Evolutionary conservation across 192 early-diverging fungal genomes (phyloP), one percentile per base, ranked within the genome.

Genomic region (Backusella luteola): DNA sequence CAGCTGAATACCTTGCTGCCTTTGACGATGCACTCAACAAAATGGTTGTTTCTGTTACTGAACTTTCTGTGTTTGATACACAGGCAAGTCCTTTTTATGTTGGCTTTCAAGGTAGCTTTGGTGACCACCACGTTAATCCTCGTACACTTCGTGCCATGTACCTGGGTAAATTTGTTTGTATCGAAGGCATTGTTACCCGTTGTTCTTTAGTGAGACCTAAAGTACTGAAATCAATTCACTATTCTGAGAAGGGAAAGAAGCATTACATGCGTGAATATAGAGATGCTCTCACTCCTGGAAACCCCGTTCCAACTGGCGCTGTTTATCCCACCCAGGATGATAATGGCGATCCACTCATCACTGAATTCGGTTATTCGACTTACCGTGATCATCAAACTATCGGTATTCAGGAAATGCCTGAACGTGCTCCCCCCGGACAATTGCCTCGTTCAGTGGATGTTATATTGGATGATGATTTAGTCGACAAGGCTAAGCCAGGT

Each of bases 351-450:
- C 87, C 93, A 9, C 85, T 99, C 49, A 93, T 91, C 1, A 98
- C 97, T 1, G 96, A 98, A 80, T 99, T 92, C 81, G 98, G 98
- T 14, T 90, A 88, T 76, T 95, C 91, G 41, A 86, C 89, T 12
- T 99, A 97, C 83, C 85, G 93, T 38, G 96, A 98, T 83, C 94
- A 94, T 80, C 98, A 99, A 83, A 93, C 90, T 9, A 90, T 98
- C 67, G 94, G 90, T 39, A 89, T 99, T 53, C 98, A 99, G 84
- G 98, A 99, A 87, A 99, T 99, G 97, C 98, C 98, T 0, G 98
- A 99, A 83, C 90, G 97, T 23, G 93, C 97, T 8, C 96, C 96
- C 17, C 92, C 96, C 6, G 97, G 98, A 23, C 92, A 95, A 82
- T 85, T 99, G 76, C 96, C 96, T 36, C 90, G 96, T 4, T 96